These are phyloP conservation scores for Arachis stenosperma DNA, from an alignment of 306 rosid genomes.

Conservation along the genomic window DNA sequence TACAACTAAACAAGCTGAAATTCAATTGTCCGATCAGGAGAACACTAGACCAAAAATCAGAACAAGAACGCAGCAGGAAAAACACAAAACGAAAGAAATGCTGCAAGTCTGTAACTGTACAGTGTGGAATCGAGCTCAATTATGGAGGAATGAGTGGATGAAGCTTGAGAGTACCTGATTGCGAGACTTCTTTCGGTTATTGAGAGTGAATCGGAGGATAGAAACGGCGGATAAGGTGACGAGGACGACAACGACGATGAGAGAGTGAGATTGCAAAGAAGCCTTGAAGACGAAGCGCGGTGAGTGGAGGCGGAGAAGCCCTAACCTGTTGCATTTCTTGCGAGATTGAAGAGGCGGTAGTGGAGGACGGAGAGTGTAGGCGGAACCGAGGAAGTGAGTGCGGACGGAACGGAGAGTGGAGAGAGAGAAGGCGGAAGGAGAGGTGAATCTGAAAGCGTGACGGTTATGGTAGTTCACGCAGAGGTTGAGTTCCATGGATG, in stretches of 20 bases:
- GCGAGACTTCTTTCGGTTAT: slow-evolving; percentile 49
- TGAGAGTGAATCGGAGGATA: slow-evolving; percentile 51
- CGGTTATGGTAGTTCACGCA: slow-evolving; percentile 56
- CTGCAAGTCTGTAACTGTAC: no score
- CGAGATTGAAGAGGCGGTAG: slow-evolving; percentile 47
- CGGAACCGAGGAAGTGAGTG: slow-evolving; percentile 60
- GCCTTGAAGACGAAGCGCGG: slow-evolving; percentile 64
- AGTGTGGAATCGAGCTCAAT: no score
- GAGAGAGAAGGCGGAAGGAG: slow-evolving; percentile 41
- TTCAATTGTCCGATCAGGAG: not conserved
- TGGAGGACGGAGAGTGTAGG: slow-evolving; percentile 53
- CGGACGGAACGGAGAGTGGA: slow-evolving; percentile 52
- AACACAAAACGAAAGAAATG: not conserved
- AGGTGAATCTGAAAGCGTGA: slow-evolving; percentile 44
- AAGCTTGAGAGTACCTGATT: slow-evolving; percentile 47
- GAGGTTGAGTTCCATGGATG: slow-evolving; percentile 69
- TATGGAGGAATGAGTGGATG: not conserved
- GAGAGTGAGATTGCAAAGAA: slow-evolving; percentile 55
- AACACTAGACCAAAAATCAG: not conserved
- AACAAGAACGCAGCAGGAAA: not conserved
- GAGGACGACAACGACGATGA: slow-evolving; percentile 56
- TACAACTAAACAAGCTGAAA: no score
- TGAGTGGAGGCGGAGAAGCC: slow-evolving; percentile 44
- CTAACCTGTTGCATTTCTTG: slow-evolving; percentile 14
- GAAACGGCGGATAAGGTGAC: slow-evolving; percentile 80